Conservation (phyloP, 495 filamentous ascomycete genomes). For the Astrocystis sublimbata region DNA sequence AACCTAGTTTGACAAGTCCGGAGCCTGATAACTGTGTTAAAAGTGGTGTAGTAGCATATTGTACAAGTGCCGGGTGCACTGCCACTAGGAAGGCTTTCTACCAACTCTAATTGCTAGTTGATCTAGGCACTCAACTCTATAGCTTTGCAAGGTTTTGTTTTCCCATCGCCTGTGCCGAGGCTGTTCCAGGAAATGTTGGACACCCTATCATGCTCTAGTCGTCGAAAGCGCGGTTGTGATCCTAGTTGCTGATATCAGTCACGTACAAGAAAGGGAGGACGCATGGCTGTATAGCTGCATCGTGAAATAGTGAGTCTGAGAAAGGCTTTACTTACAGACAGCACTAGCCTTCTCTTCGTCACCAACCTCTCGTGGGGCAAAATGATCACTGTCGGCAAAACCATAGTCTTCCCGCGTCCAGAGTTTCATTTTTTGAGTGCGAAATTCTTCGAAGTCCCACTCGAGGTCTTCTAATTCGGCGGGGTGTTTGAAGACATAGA, state of each 20-base stretch:
- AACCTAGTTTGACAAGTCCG: too few relatives aligned
- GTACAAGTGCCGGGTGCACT: too few relatives aligned
- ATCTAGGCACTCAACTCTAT: too few relatives aligned
- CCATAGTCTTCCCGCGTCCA: constrained; percentile 50
- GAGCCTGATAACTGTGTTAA: too few relatives aligned
- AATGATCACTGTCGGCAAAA: constrained; percentile 36
- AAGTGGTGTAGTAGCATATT: too few relatives aligned
- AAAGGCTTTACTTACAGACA: constrained; percentile 25
- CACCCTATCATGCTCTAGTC: not conserved
- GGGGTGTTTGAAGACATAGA: constrained; percentile 71
- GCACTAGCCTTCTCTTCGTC: constrained; percentile 22
- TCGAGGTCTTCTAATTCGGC: constrained; percentile 62
- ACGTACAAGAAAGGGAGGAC: not conserved
- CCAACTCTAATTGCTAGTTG: too few relatives aligned
- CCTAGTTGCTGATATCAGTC: constrained; percentile 1
- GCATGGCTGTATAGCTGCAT: not conserved
- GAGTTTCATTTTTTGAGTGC: constrained; percentile 61
- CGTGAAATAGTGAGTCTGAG: not conserved
- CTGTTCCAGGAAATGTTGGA: not conserved
- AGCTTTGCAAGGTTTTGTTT: too few relatives aligned
- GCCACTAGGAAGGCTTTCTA: too few relatives aligned
- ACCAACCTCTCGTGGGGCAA: constrained; percentile 22
- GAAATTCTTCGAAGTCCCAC: constrained; percentile 82
- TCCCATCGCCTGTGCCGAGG: not conserved
- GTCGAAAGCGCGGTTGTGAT: not conserved